phyloP scores from a whole-genome alignment of 2,329 filamentous ascomycete species.

The Paecilomyces sp. region DNA sequence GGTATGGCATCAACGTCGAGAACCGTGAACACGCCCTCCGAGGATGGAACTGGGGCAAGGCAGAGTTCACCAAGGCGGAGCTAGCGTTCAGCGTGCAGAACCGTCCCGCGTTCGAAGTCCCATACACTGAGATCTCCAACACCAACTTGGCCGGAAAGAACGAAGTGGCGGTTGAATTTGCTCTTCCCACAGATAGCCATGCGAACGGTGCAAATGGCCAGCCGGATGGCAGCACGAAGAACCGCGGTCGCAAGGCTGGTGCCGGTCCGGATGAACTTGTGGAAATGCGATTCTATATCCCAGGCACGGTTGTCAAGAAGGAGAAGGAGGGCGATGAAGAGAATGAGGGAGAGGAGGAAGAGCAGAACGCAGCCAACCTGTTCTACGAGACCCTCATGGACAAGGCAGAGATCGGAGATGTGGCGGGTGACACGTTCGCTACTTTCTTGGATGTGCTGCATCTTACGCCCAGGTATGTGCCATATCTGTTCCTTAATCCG shows the following conservation, averaged over 20 bases:
- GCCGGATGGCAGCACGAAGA: slow-evolving; percentile 62
- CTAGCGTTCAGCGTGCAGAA: slow-evolving; percentile 96
- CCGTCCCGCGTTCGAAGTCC: slow-evolving; percentile 89
- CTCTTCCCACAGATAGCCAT: slow-evolving; percentile 63
- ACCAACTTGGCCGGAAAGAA: slow-evolving; percentile 97
- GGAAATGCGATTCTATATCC: slow-evolving; percentile 98
- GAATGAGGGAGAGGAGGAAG: slow-evolving; percentile 61
- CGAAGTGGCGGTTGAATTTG: slow-evolving; percentile 93
- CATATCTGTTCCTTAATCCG: neutral
- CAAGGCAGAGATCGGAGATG: slow-evolving; percentile 97
- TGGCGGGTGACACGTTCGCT: slow-evolving; percentile 95
- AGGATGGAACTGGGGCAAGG: slow-evolving; percentile 99
- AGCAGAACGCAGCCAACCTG: slow-evolving; percentile 91
- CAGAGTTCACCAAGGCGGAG: slow-evolving; percentile 92
- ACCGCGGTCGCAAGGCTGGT: slow-evolving; percentile 78
- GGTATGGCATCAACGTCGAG: slow-evolving; percentile 92
- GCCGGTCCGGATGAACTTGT: slow-evolving; percentile 88
- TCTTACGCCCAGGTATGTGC: slow-evolving; percentile 74
- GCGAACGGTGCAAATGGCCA: slow-evolving; percentile 68
- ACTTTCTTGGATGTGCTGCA: slow-evolving; percentile 96
- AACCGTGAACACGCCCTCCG: slow-evolving; percentile 88
- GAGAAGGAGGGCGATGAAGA: slow-evolving; percentile 63
- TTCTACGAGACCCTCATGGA: slow-evolving; percentile 98
- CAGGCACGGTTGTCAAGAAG: slow-evolving; percentile 71
- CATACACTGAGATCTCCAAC: slow-evolving; percentile 95